Conservation (phyloP, 495 filamentous ascomycete species). For the Penicillium manginii region DNA sequence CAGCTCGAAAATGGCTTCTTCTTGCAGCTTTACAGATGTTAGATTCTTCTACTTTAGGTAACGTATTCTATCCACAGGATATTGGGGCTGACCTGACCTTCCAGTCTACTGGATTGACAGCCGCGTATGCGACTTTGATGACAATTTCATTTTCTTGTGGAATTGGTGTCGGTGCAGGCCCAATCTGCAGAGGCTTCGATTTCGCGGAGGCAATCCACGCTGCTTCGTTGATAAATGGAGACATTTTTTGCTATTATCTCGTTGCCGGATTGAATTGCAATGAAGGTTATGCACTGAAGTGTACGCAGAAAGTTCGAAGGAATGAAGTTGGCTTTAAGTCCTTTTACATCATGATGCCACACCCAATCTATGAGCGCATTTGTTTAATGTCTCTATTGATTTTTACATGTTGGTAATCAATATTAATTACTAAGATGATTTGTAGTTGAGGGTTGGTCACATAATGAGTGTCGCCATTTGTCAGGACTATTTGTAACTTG, state of each 20-base stretch:
- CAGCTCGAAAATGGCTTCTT: background rate
- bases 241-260: slow-evolving; percentile 2
- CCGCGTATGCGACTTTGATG: slow-evolving; percentile 26
- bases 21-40: slow-evolving; percentile 11
- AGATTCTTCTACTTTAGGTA: background rate
- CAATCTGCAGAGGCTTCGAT: slow-evolving; percentile 11
- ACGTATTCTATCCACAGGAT: background rate
- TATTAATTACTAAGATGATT: background rate
- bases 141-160: slow-evolving; percentile 25
- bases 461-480: too few relatives aligned
- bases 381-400: background rate
- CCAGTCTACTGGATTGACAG: slow-evolving; percentile 25
- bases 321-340: too few relatives aligned
- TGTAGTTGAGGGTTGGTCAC: too few relatives aligned
- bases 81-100: slow-evolving; percentile 9
- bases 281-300: too few relatives aligned
- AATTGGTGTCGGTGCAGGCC: slow-evolving; percentile 17
- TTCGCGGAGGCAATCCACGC: slow-evolving; percentile 15
- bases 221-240: slow-evolving; percentile 15
- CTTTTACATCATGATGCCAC: too few relatives aligned
- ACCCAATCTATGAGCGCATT: too few relatives aligned
- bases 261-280: too few relatives aligned
- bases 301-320: too few relatives aligned
- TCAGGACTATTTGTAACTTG: too few relatives aligned
- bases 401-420: background rate